Base-by-base conservation (phyloP, 192 early-diverging fungal genomes). In the Coemansia sp. region DNA sequence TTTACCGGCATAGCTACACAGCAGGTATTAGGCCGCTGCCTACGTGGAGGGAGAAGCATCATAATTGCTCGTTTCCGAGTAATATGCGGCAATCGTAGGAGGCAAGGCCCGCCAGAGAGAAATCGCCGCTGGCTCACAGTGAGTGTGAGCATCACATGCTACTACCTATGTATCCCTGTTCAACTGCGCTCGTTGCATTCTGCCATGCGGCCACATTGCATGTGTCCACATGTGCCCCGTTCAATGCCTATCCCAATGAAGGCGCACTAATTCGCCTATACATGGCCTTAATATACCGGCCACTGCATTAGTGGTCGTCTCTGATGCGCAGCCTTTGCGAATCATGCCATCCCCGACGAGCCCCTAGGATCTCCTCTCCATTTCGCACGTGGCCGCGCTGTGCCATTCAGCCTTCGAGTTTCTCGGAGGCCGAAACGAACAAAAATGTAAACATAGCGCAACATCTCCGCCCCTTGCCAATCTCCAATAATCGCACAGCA, bases 141-240 rank as follows among this genome's bases (percentile, higher is more conserved):
- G 19, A 58, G 35, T 22, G 36, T 20, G 56, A 37, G n/a, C 56
- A 58, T 58, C 56, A 58, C 56, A 58, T 58, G 56, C 14, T 11
- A 38, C 2, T 24, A 20, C 56, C n/a, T 42, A 9, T 14, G 12
- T 2, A 42, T 9, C 12, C 12, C 41, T 58, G 15, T 38, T 58
- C 36, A n/a, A 3, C 36, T n/a, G 7, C 56, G 19, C 14, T 14
- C 6, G 35, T 58, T 58, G 36, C 56, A 58, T 58, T 58, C 56
- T 32, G 19, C 56, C 56, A 58, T 37, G 56, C 31, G n/a, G 19
- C n/a, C 36, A 17, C 29, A 56, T 10, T 56, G 31, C 53, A 56
- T 56, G 56, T 38, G 31, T 38, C 56, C 56, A 38, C 56, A 58
- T 56, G 53, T 56, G 17, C 32, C 11, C 47, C 0, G 24, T 51